Base-by-base conservation (phyloP, 148 eudicot genomes). In the Selenicereus undatus region DNA sequence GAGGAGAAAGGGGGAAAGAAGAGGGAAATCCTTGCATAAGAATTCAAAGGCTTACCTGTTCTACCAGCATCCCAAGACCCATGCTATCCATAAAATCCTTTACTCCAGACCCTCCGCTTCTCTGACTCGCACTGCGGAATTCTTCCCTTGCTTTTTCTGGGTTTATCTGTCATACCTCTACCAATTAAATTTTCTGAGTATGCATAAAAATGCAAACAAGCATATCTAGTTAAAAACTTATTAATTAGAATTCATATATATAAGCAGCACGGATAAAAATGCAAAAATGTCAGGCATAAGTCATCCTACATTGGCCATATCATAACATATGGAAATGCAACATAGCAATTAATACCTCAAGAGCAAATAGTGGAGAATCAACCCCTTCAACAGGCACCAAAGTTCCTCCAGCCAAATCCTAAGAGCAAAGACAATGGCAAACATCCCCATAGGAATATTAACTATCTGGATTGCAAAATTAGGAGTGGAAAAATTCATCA, bases 21-120 rank as follows among this genome's bases (percentile, higher is more conserved):
- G 72, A 30, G 27, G 71, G 65, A 21, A 60, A n/a, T 64, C 26
- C 30, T 5, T 22, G 27, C 69, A 62, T 7, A 62, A 22, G 4
- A 62, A 62, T 62, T 62, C 22, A 56, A 82, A 58, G 39, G 26
- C 73, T 58, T 86, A 95, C 99, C 93, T 95, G 99, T 36, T 93
- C 97, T 9, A 85, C 92, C 42, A 93, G 74, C 94, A 95, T 85
- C 64, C 99, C 99, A 77, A 93, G 92, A 76, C 99, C 99, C 97
- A 95, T 91, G 80, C 99, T 91, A 81, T 95, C 99, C 99, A 95
- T 93, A 76, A 95, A 90, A 84, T 95, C 99, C 82, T 95, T 93
- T 14, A 95, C 87, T 64, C 97, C 97, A 16, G 88, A 87, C 79
- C 95, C 99, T 50, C 95, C 98, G 78, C 85, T 90, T 69, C 78